Percentiles rank a stretch among this genome's conserved stretches.
Evolutionary conservation across 164 flowering plant species (phyloP).

Genomic region (Brasenia schreberi): DNA sequence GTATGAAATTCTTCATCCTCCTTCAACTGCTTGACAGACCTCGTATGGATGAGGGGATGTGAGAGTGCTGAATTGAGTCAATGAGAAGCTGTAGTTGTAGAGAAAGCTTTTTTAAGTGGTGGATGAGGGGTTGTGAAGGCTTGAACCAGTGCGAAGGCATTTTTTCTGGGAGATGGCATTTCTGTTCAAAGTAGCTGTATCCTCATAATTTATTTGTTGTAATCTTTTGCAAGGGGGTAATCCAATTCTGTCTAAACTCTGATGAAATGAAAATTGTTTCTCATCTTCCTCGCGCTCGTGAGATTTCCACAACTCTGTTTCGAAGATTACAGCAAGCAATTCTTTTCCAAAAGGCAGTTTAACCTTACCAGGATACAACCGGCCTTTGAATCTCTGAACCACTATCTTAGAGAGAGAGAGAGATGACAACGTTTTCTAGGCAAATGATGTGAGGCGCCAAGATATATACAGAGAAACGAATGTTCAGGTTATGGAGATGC

Average conservation of each 20-base stretch:
- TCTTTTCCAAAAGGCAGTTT: no score
- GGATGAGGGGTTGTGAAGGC: not conserved
- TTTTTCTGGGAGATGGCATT: not conserved
- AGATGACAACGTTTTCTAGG: not conserved
- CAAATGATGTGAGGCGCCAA: not conserved
- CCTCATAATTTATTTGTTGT: not conserved
- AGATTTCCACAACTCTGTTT: no score
- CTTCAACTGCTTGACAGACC: not conserved
- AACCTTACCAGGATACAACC: no score
- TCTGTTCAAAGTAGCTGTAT: not conserved
- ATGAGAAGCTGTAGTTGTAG: not conserved
- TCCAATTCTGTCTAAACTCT: not conserved
- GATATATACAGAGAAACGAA: not conserved
- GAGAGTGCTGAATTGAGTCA: not conserved
- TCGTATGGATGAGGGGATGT: not conserved
- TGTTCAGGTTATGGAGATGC: not conserved
- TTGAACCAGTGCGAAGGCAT: not conserved
- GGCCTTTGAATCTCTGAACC: no score
- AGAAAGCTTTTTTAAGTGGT: not conserved
- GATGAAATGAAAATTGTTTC: not conserved
- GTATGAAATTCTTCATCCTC: not conserved
- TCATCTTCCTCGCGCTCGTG: not conserved
- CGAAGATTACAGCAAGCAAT: no score
- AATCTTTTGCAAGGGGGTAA: not conserved
- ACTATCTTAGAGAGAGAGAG: not conserved